A percentile compares a stretch with the other conserved stretches of the same genome.
phyloP scores from a whole-genome alignment of 2,329 filamentous ascomycete genomes.

The Lachnellula occidentalis region DNA sequence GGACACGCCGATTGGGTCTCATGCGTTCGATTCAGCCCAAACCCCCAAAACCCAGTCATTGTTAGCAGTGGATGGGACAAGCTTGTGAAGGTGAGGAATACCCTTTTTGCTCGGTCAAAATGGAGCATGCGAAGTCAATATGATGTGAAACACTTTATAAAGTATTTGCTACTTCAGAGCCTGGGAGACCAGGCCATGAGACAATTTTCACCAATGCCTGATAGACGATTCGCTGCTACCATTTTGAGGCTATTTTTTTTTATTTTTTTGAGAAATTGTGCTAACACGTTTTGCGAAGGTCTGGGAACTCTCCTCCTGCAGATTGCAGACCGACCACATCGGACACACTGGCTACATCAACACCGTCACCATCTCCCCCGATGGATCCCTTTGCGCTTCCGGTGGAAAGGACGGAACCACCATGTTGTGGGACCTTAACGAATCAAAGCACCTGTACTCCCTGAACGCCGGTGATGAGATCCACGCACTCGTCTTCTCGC shows the following conservation, averaged over 20 bases:
- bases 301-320: conserved; percentile 99
- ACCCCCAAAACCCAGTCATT: conserved; percentile 99
- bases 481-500: conserved; percentile 99
- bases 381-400: conserved; percentile 97
- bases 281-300: conserved; percentile 53
- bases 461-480: conserved; percentile 99
- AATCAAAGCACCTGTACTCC: conserved; percentile 99
- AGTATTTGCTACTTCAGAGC: conserved; percentile 99
- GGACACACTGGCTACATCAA: conserved; percentile 99
- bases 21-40: conserved; percentile 98
- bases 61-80: conserved; percentile 99
- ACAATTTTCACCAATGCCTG: conserved; percentile 90
- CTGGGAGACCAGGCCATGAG: conserved; percentile 78
- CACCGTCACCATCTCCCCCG: conserved; percentile 99
- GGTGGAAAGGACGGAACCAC: conserved; percentile 99
- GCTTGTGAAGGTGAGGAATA: conserved; percentile 89
- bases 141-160: conserved; percentile 85
- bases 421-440: conserved; percentile 99
- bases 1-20: conserved; percentile 99
- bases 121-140: conserved; percentile 44
- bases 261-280: conserved; percentile 5
- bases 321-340: conserved; percentile 99
- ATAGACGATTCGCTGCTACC: conserved; percentile 37
- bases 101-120: conserved; percentile 17
- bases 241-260: conserved; percentile 5